A percentile compares a stretch with the other conserved stretches of the same genome.
Conservation (phyloP, 73 alveolate genomes). For the Symbiodinium natans region DNA sequence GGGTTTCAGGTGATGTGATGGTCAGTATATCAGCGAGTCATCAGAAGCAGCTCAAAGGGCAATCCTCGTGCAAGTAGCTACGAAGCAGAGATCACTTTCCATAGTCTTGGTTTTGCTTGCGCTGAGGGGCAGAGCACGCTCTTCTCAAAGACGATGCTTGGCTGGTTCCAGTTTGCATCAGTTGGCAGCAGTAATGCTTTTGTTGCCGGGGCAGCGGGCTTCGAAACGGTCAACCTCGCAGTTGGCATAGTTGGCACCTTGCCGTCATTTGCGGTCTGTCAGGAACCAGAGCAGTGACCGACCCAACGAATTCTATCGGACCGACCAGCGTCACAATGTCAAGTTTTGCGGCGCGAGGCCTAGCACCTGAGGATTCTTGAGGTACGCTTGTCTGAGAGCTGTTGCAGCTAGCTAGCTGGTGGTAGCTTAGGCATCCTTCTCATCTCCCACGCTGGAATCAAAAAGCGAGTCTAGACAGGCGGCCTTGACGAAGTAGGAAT, state of each 20-base stretch:
- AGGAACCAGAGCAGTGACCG: neutral
- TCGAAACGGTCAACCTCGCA: neutral
- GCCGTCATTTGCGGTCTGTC: no score
- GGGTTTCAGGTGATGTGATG: no score
- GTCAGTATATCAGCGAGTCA: neutral
- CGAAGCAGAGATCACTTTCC: neutral
- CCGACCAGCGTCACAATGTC: neutral
- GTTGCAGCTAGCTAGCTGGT: neutral
- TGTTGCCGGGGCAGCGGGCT: no score
- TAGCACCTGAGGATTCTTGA: neutral
- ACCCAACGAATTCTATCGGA: neutral
- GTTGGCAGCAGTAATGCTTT: no score
- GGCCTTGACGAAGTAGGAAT: no score
- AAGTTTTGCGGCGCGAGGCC: neutral
- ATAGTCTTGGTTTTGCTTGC: neutral
- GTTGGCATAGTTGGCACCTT: no score
- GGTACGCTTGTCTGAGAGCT: neutral
- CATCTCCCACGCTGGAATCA: neutral
- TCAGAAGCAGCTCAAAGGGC: no score
- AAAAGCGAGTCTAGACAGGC: neutral
- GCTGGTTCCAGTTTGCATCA: no score
- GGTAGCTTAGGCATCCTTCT: neutral
- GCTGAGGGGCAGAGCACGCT: conserved; percentile 20
- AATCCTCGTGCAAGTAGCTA: neutral
- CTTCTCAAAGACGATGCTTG: neutral